Base-by-base conservation (phyloP, 805 yeast species). In the Cyberlindnera petersonii region DNA sequence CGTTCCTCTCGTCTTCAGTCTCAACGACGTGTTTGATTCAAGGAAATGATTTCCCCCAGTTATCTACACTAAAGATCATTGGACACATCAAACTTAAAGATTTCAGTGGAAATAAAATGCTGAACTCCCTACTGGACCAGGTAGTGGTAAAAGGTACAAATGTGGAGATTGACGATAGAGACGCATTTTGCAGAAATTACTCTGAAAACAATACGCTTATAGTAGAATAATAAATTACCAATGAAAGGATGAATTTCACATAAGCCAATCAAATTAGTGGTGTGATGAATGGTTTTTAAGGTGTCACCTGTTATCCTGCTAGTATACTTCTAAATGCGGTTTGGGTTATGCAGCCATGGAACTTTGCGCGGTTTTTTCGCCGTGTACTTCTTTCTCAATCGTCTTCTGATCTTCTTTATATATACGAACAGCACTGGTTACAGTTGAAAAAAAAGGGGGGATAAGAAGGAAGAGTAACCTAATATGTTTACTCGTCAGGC, bases 11-110 rank as follows among this genome's bases (percentile, higher is more conserved):
- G 9, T 39, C 48, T 1, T 35, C 44, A 5, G 37, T 41, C 9
- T 44, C 48, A 2, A 44, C 48, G 1, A 36, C 48, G 6, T 44
- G 41, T 19, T 24, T 43, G 2, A 19, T 44, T n/a, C 38, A 27
- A 10, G n/a, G n/a, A 3, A 44, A 44, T 17, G 15, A 24, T 15
- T 24, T 39, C 14, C 46, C 44, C 6, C 14, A 13, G 2, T 23
- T 45, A 6, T 16, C 31, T 13, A 24, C 27, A 2, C 23, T 45
- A 4, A 42, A 42, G 33, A 29, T 45, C 33, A 37, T 45, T 13
- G 49, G 49, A 3, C 46, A 45, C 20, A 39, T 45, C 30, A 24
- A 29, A 8, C 33, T 45, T 18, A 42, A 39, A 14, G 32, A 27
- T 4, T 14, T 48, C 18, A 42, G 34, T 19, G 41, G 37, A 13